Percentiles rank a stretch among this genome's conserved stretches.
Conservation (phyloP, 192 early-diverging fungal species). For the Coemansia sp. region DNA sequence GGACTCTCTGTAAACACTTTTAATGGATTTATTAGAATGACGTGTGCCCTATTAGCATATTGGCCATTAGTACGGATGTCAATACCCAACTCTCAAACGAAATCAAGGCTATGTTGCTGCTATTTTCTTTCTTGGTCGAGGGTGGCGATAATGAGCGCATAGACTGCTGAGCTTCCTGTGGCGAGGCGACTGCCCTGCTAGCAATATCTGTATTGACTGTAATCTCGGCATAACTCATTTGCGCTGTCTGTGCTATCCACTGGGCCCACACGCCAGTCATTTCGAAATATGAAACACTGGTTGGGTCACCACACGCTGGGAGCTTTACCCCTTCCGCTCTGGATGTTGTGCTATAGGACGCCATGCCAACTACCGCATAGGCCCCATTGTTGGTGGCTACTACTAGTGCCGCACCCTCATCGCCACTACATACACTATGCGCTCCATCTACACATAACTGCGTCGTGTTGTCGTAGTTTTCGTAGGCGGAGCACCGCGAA, state of each 20-base stretch:
- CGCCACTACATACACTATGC: constrained; percentile 10
- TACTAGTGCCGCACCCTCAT: constrained; percentile 31
- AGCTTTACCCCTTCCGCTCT: neutral
- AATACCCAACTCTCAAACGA: neutral
- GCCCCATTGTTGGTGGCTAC: neutral
- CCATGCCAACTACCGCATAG: constrained; percentile 19
- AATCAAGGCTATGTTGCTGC: neutral
- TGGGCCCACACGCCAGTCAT: constrained; percentile 13
- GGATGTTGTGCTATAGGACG: constrained; percentile 8
- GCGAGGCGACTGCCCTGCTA: neutral
- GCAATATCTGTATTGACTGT: neutral
- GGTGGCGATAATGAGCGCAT: neutral
- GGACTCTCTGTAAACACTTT: neutral
- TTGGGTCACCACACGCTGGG: neutral
- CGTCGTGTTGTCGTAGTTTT: constrained; percentile 11
- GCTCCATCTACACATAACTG: constrained; percentile 17
- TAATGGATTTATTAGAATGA: neutral
- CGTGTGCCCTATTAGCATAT: neutral
- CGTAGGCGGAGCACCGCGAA: constrained; percentile 3
- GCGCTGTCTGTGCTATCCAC: constrained; percentile 16
- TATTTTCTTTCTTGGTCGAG: neutral
- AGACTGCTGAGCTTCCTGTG: neutral
- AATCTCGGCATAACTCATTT: constrained; percentile 11
- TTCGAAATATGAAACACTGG: constrained; percentile 15
- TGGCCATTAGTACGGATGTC: neutral